Conservation (phyloP, 768 basidiomycete genomes). For the Holtermannia corniformis region DNA sequence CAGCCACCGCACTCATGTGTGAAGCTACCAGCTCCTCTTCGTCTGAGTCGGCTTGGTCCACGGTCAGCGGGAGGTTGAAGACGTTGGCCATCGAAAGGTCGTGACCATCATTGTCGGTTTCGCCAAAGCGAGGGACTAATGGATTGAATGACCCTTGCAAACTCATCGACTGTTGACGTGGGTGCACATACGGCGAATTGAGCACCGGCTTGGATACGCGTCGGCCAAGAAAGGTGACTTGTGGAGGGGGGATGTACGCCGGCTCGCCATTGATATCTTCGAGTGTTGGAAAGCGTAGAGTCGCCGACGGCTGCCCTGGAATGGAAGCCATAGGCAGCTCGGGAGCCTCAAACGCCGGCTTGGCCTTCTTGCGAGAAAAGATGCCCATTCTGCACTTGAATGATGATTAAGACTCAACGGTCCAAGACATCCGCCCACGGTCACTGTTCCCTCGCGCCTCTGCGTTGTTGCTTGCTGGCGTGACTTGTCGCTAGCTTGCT, state of each 20-base stretch:
- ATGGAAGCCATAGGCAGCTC: constrained; percentile 15
- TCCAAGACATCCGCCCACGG: no score
- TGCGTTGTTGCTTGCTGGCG: no score
- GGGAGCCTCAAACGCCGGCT: constrained; percentile 20
- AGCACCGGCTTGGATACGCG: not conserved
- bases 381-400: constrained; percentile 12
- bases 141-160: not conserved
- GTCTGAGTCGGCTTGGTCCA: not conserved
- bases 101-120: not conserved
- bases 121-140: not conserved
- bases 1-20: not conserved
- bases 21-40: not conserved
- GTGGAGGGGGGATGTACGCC: not conserved
- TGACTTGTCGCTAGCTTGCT: no score
- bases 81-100: not conserved
- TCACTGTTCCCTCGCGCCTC: no score
- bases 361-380: constrained; percentile 10
- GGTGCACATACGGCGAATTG: not conserved
- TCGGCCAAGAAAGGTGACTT: constrained; percentile 13
- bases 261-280: not conserved
- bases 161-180: not conserved
- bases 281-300: not conserved
- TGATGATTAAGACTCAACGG: no score
- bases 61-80: not conserved
- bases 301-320: not conserved